phyloP scores from a whole-genome alignment of 305 asterid species.

The Withania somnifera region DNA sequence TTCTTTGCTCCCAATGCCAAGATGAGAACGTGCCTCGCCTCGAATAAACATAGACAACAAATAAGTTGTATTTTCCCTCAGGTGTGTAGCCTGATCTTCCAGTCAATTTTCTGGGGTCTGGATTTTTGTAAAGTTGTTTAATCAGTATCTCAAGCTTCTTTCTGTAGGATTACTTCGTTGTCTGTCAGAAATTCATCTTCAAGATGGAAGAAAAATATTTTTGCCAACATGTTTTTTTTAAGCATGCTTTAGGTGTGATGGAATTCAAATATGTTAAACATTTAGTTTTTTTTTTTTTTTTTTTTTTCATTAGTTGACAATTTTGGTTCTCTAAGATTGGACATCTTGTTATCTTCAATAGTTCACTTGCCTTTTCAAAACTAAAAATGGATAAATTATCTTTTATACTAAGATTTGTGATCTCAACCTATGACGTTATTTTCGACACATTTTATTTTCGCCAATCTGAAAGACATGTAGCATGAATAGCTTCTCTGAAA shows the following conservation, averaged over 20 bases:
- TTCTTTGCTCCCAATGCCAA: slow-evolving; percentile 42
- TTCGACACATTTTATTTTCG: no score
- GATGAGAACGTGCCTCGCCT: slow-evolving; percentile 40
- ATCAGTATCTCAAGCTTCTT: no score
- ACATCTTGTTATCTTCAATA: neutral
- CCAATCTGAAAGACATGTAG: no score
- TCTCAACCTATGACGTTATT: no score
- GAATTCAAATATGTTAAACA: neutral
- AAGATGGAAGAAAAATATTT: neutral
- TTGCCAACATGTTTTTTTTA: neutral
- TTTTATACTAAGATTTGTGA: neutral
- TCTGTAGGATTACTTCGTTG: neutral
- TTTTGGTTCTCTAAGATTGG: neutral
- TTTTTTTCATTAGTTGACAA: neutral
- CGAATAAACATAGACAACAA: slow-evolving; percentile 31
- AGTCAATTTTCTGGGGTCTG: no score
- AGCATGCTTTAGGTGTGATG: neutral
- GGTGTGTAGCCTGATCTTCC: slow-evolving; percentile 17
- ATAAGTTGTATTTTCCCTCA: slow-evolving; percentile 32
- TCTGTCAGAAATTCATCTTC: neutral
- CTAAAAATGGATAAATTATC: neutral
- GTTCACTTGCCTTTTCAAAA: neutral
- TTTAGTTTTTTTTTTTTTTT: no score
- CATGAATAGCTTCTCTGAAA: no score
- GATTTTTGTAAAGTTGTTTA: no score